Percentiles rank a stretch among this genome's conserved stretches.
phyloP scores from a whole-genome alignment of 345 rosid species.

The Crucihimalaya himalaica region DNA sequence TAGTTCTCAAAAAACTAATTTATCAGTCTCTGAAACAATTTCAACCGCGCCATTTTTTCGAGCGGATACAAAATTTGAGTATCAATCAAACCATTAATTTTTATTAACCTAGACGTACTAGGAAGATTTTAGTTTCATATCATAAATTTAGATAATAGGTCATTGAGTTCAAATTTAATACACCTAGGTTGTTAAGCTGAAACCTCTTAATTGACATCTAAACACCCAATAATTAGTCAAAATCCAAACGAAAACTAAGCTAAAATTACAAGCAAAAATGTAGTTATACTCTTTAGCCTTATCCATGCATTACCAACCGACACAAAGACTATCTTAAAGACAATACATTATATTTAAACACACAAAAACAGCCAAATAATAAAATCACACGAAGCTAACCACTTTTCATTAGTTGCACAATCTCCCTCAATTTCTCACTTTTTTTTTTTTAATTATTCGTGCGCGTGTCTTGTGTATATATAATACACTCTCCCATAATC shows the following conservation, averaged over 20 bases:
- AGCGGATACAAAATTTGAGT: neutral
- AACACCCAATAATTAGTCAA: neutral
- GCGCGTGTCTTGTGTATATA: conserved; percentile 10
- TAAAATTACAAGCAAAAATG: neutral
- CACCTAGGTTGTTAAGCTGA: conserved; percentile 3
- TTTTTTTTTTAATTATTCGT: neutral
- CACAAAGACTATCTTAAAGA: conserved; percentile 17
- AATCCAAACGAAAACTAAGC: neutral
- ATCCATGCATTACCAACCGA: conserved; percentile 38
- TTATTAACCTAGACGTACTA: neutral
- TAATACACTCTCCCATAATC: neutral
- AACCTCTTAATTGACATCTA: conserved; percentile 19
- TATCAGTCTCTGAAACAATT: neutral
- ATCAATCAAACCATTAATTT: neutral
- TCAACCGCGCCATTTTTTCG: neutral
- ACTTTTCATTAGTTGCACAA: conserved; percentile 35
- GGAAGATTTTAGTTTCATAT: neutral
- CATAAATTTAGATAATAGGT: neutral
- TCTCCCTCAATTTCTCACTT: neutral
- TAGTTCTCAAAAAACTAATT: neutral
- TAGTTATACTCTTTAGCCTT: conserved; percentile 8
- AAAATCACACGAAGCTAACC: conserved; percentile 16
- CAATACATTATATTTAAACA: conserved; percentile 13
- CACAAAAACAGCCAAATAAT: neutral
- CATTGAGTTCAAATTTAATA: neutral